Percentiles rank a stretch among this genome's conserved stretches.
Evolutionary conservation across 805 yeast species (phyloP).

Genomic region (Yarrowia sp.): DNA sequence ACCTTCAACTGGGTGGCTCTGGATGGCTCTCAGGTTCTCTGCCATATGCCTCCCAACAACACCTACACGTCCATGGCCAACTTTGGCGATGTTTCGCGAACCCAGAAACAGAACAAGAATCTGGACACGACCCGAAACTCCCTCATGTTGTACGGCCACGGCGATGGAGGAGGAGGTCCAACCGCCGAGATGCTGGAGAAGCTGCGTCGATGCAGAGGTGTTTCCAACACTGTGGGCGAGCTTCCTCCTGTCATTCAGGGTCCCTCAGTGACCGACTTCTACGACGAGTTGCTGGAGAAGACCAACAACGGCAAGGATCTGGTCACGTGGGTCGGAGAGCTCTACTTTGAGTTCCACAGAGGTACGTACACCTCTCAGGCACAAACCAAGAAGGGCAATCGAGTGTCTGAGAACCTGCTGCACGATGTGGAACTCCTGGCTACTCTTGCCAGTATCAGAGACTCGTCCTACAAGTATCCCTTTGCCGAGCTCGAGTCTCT

Average conservation of each 20-base stretch:
- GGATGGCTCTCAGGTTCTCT: constrained; percentile 90
- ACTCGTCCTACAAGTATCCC: constrained; percentile 72
- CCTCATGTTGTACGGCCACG: constrained; percentile 84
- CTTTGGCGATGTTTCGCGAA: constrained; percentile 88
- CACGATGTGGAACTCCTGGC: constrained; percentile 89
- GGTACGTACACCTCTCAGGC: constrained; percentile 98
- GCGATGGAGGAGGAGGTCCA: constrained; percentile 99
- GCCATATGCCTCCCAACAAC: constrained; percentile 98
- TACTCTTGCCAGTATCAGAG: constrained; percentile 69
- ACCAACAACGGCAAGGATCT: constrained; percentile 71
- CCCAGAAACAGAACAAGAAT: constrained; percentile 82
- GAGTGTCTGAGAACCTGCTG: constrained; percentile 74
- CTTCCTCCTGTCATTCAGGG: constrained; percentile 86
- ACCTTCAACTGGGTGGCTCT: constrained; percentile 96
- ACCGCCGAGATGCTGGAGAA: constrained; percentile 92
- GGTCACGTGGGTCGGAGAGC: constrained; percentile 92
- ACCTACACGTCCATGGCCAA: constrained; percentile 94
- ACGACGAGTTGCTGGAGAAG: constrained; percentile 64
- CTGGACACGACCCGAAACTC: constrained; percentile 81
- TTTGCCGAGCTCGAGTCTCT: constrained; percentile 65
- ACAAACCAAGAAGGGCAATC: constrained; percentile 77
- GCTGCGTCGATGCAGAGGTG: constrained; percentile 87
- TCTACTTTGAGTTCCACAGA: constrained; percentile 93
- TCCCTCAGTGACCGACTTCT: constrained; percentile 79
- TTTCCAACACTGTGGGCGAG: constrained; percentile 77